These are phyloP conservation scores for Pseudogymnoascus sp. DNA, from an alignment of 2,329 filamentous ascomycete genomes.

Conservation along the genomic window DNA sequence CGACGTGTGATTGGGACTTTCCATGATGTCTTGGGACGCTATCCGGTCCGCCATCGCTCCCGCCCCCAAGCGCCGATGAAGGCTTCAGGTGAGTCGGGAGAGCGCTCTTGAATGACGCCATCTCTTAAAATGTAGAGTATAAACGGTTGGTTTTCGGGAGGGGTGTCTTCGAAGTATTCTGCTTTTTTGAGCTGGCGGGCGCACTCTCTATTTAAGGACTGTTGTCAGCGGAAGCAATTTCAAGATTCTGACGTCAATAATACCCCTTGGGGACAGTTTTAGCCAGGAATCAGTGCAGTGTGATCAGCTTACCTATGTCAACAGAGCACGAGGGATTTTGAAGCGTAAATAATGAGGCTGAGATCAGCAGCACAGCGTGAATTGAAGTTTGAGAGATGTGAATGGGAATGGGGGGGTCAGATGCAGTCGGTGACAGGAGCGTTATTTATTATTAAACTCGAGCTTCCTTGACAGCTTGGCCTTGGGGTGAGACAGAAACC, in stretches of 20 bases:
- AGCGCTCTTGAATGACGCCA: constrained; percentile 68
- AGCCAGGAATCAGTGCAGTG: background rate
- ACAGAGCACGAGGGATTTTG: constrained; percentile 7
- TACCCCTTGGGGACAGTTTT: constrained; percentile 1
- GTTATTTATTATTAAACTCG: constrained; percentile 10
- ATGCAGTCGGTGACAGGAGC: background rate
- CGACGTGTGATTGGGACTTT: constrained; percentile 81
- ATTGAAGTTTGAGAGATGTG: background rate
- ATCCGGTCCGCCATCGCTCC: constrained; percentile 30
- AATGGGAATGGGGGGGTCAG: constrained; percentile 4
- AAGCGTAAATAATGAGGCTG: constrained; percentile 8
- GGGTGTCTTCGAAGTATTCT: constrained; percentile 10
- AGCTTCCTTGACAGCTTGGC: constrained; percentile 9
- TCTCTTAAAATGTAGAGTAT: constrained; percentile 29
- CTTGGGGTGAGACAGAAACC: constrained; percentile 8
- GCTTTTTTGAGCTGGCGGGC: background rate
- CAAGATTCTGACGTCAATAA: constrained; percentile 9
- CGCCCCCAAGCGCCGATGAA: constrained; percentile 33
- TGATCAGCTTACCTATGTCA: constrained; percentile 9
- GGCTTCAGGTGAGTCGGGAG: constrained; percentile 81
- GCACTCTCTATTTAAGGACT: constrained; percentile 1
- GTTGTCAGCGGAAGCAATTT: constrained; percentile 1
- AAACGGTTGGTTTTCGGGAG: constrained; percentile 15
- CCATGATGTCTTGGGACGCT: constrained; percentile 62
- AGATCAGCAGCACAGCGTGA: background rate